A percentile compares a stretch with the other conserved stretches of the same genome.
These are phyloP conservation scores for Blastobotrys petasosporus DNA, from an alignment of 1,139 yeast genomes.

Conservation along the genomic window DNA sequence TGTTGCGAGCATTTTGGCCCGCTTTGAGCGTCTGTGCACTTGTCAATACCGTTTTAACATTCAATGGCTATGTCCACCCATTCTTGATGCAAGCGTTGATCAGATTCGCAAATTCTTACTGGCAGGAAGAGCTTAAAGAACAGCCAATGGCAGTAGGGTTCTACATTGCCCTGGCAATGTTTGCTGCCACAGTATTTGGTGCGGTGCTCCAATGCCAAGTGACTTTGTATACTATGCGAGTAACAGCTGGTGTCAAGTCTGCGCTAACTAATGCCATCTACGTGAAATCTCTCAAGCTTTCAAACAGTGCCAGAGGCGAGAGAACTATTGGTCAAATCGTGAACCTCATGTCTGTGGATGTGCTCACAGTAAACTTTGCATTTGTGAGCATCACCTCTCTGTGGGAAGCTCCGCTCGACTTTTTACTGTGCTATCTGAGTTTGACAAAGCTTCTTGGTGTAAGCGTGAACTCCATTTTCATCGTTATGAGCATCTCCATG, in stretches of 20 bases:
- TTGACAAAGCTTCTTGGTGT: constrained; percentile 55
- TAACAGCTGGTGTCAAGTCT: constrained; percentile 39
- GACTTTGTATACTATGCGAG: constrained; percentile 43
- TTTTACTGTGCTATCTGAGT: constrained; percentile 49
- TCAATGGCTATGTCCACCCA: constrained; percentile 67
- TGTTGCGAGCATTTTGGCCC: constrained; percentile 58
- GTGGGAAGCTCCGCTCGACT: constrained; percentile 55
- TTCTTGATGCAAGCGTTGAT: constrained; percentile 69
- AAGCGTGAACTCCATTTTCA: constrained; percentile 56
- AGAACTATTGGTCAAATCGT: constrained; percentile 91
- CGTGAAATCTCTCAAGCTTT: constrained; percentile 67
- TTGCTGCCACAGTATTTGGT: constrained; percentile 68
- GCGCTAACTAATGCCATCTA: constrained; percentile 71
- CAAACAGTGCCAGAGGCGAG: constrained; percentile 70
- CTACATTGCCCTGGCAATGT: constrained; percentile 76
- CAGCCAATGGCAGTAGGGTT: constrained; percentile 65
- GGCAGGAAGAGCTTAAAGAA: constrained; percentile 26
- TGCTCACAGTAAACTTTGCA: constrained; percentile 58
- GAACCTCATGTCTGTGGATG: constrained; percentile 58
- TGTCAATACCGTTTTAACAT: constrained; percentile 66
- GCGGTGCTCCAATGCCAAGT: constrained; percentile 70
- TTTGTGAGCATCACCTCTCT: constrained; percentile 49
- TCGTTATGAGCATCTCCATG: constrained; percentile 47
- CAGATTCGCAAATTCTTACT: constrained; percentile 70
- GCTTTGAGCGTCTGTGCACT: constrained; percentile 59